Conservation (phyloP, 1,139 yeast genomes). For the Hemisphaericaspora xylofermentans region DNA sequence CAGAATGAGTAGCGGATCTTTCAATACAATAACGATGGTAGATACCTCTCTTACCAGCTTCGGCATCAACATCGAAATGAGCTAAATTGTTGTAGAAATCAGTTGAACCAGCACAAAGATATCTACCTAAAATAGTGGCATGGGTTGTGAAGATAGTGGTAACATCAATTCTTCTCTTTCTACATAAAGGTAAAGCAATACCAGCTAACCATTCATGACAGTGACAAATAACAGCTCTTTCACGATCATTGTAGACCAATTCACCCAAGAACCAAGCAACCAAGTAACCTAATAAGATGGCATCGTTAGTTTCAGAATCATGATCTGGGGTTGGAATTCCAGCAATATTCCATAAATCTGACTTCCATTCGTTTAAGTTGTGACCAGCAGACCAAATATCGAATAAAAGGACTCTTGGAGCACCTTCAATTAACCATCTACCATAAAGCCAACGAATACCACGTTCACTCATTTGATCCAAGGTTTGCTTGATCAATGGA, state of each 20-base stretch:
- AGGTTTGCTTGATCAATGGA: slow-evolving; percentile 56
- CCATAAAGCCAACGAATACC: slow-evolving; percentile 88
- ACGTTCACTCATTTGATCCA: slow-evolving; percentile 72
- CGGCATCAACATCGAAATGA: slow-evolving; percentile 92
- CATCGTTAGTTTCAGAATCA: slow-evolving; percentile 87
- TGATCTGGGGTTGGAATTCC: slow-evolving; percentile 93
- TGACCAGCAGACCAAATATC: slow-evolving; percentile 76
- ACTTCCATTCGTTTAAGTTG: slow-evolving; percentile 86
- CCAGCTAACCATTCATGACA: slow-evolving; percentile 99
- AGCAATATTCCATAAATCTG: slow-evolving; percentile 86
- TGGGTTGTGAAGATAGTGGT: slow-evolving; percentile 97
- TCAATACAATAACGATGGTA: slow-evolving; percentile 97
- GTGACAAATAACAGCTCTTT: slow-evolving; percentile 88
- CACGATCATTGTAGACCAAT: slow-evolving; percentile 75
- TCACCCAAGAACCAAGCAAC: slow-evolving; percentile 98
- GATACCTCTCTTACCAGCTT: slow-evolving; percentile 96
- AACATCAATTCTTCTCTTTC: slow-evolving; percentile 88
- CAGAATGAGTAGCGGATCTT: slow-evolving; percentile 92
- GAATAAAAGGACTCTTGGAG: slow-evolving; percentile 87
- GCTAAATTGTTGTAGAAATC: slow-evolving; percentile 93
- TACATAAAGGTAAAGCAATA: slow-evolving; percentile 87
- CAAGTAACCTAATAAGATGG: slow-evolving; percentile 85
- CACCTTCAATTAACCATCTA: slow-evolving; percentile 96
- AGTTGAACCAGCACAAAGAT: slow-evolving; percentile 92
- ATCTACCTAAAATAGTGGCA: slow-evolving; percentile 92